A percentile compares a stretch with the other conserved stretches of the same genome.
phyloP scores from a whole-genome alignment of 129 eudicot species.

The Flaveria linearis region DNA sequence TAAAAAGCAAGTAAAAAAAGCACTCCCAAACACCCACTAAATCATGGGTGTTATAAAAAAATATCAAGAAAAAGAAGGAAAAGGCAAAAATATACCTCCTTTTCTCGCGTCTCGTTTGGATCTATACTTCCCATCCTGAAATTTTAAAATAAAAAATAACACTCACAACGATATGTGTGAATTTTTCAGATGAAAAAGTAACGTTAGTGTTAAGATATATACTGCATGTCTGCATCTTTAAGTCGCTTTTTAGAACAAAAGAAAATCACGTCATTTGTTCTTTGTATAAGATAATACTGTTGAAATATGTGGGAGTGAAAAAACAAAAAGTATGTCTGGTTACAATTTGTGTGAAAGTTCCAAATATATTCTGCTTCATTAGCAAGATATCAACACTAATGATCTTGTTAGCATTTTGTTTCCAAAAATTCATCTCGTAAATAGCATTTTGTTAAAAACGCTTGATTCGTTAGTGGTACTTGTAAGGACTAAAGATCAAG shows the following conservation, averaged over 20 bases:
- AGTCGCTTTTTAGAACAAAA: not conserved
- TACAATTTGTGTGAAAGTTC: not conserved
- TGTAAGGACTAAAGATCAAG: not conserved
- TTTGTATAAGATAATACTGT: not conserved
- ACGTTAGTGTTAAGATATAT: not conserved
- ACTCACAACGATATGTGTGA: slow-evolving; percentile 29
- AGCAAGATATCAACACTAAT: not conserved
- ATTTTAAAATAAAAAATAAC: slow-evolving; percentile 43
- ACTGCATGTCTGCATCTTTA: slow-evolving; percentile 4
- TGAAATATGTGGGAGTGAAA: slow-evolving; percentile 13
- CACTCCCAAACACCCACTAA: too few species aligned
- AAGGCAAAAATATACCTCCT: slow-evolving; percentile 66
- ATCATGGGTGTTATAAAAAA: not conserved
- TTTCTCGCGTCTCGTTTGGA: slow-evolving; percentile 95
- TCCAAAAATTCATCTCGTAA: not conserved
- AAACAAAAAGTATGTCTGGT: not conserved
- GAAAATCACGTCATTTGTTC: not conserved
- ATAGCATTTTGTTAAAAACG: not conserved
- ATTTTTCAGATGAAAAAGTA: not conserved
- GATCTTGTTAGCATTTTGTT: slow-evolving; percentile 3
- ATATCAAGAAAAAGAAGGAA: slow-evolving; percentile 2
- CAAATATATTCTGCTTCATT: too few species aligned
- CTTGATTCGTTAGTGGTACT: not conserved
- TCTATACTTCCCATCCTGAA: slow-evolving; percentile 94
- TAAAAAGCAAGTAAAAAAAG: too few species aligned